Percentiles rank a stretch among this genome's conserved stretches.
These are phyloP conservation scores for Raphanus raphanistrum DNA, from an alignment of 345 rosid genomes.

Conservation along the genomic window DNA sequence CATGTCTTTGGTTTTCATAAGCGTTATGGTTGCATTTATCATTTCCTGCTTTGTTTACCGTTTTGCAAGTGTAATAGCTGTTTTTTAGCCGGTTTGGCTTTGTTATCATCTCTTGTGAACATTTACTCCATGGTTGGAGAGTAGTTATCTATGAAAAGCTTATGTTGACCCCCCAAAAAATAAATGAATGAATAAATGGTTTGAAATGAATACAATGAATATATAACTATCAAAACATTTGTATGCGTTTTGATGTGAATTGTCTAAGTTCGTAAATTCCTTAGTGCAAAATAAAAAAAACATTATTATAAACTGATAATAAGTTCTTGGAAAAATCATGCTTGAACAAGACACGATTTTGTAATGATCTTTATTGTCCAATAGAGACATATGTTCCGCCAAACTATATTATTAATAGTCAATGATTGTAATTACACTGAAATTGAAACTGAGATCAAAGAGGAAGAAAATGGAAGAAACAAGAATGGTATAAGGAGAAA, in stretches of 20 bases:
- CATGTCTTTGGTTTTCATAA: too few relatives aligned
- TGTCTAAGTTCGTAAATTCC: neutral
- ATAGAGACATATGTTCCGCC: conserved; percentile 2
- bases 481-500: neutral
- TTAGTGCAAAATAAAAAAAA: neutral
- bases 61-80: neutral
- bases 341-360: conserved; percentile 28
- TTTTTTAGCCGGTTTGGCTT: neutral
- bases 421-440: conserved; percentile 37
- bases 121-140: neutral
- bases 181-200: neutral
- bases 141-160: neutral
- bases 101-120: neutral
- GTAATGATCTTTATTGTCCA: conserved; percentile 31
- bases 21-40: neutral
- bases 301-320: neutral
- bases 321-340: conserved; percentile 20
- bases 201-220: neutral
- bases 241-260: neutral
- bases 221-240: neutral
- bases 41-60: neutral
- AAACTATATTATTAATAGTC: conserved; percentile 36
- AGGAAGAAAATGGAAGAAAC: neutral
- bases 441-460: conserved; percentile 15
- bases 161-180: neutral